phyloP scores from a whole-genome alignment of 345 rosid species.

The Viola odorata region DNA sequence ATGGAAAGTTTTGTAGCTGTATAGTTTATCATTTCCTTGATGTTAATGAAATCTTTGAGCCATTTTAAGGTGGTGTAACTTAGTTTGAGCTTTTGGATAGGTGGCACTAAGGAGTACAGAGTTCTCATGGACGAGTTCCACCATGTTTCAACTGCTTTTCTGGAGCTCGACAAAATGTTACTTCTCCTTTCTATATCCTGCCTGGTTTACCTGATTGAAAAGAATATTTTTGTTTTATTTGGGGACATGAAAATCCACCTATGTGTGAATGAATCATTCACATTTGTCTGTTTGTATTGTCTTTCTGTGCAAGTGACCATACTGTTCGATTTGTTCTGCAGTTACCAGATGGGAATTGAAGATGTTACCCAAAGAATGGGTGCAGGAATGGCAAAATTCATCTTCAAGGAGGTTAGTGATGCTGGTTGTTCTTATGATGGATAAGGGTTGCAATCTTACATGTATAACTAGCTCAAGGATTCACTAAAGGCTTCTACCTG shows the following conservation, averaged over 20 bases:
- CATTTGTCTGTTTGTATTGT: background rate
- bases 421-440: no score
- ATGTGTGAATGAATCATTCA: no score
- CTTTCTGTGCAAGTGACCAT: background rate
- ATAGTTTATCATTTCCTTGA: background rate
- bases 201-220: slow-evolving; percentile 2
- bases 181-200: slow-evolving; percentile 5
- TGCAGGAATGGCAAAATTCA: slow-evolving; percentile 95
- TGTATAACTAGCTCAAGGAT: background rate
- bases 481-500: no score
- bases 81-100: slow-evolving; percentile 20
- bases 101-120: slow-evolving; percentile 80
- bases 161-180: slow-evolving; percentile 76
- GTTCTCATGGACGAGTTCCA: slow-evolving; percentile 93
- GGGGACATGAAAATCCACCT: background rate
- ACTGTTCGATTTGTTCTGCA: slow-evolving; percentile 29
- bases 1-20: no score
- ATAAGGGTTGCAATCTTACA: no score
- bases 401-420: slow-evolving; percentile 69
- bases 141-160: slow-evolving; percentile 72
- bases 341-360: slow-evolving; percentile 80
- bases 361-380: slow-evolving; percentile 84
- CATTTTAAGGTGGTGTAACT: no score
- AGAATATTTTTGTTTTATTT: background rate
- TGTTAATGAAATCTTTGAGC: background rate